Evolutionary conservation across 352 stramenopile species (phyloP), one percentile per base, ranked within the genome.

Genomic region (Aphanomyces astaci): DNA sequence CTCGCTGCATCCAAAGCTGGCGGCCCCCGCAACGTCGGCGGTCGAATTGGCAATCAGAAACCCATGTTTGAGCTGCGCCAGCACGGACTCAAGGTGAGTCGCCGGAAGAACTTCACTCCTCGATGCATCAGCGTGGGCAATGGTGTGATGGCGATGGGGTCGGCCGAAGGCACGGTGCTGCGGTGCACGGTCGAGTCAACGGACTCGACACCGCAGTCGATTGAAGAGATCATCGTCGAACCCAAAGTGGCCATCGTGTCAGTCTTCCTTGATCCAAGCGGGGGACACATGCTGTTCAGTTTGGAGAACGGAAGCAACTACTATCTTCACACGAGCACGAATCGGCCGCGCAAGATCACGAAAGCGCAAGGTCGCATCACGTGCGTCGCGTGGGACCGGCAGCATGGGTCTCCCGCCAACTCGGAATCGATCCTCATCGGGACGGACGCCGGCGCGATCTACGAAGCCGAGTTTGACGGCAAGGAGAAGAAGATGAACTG

Each of bases 221-320:
- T 95, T 33, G 87, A 95, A 64, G 87, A 95, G 72, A 94, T 95
- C 74, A 91, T 90, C 81, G 92, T 95, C 64, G 87, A 95, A 70
- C 85, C 87, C 39, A 86, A 84, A 60, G 83, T 93, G 9, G 85
- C 82, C 56, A 92, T 95, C 81, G 59, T 80, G 30, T 82, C 80
- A 10, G 78, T 94, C 51, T 92, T 91, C 40, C 77, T 95, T 11
- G 87, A 95, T 63, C 87, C 87, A 1, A 95, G 81, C 30, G 87
- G 87, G 17, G 73, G 80, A 30, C 87, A 95, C 62, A 65, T 90
- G 68, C 66, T 95, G 43, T 78, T 95, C 27, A 93, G 84, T 0
- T 90, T 95, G 84, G 87, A 95, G 56, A 95, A 93, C 67, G 87
- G 87, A 13, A 82, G 80, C 4, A 95, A 95, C 60, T 95, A 91